Evolutionary conservation across 129 eudicot species (phyloP).

Genomic region (Logfia minima): DNA sequence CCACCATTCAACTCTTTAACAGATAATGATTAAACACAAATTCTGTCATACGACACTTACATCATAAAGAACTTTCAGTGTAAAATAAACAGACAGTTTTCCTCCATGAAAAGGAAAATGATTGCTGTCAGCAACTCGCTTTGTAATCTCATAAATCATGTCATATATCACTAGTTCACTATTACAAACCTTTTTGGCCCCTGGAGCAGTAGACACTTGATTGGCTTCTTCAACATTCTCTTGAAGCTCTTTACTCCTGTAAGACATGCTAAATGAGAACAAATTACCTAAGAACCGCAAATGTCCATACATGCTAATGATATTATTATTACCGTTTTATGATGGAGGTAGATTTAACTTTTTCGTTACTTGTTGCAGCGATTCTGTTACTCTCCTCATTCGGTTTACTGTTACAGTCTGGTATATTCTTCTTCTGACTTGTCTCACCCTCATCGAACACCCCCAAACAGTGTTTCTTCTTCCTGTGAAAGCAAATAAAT

Average conservation of each 20-base stretch:
- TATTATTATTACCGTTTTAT: constrained; percentile 42
- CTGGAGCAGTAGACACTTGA: constrained; percentile 38
- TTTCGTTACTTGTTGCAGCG: constrained; percentile 34
- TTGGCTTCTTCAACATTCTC: constrained; percentile 44
- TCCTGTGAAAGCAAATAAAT: constrained; percentile 38
- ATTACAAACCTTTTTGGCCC: constrained; percentile 61
- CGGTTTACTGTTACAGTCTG: neutral
- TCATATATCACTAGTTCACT: neutral
- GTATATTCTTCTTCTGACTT: constrained; percentile 26
- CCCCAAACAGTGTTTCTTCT: constrained; percentile 48
- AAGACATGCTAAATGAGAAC: constrained; percentile 19
- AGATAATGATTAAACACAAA: neutral
- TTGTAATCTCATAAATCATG: constrained; percentile 18
- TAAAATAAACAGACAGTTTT: neutral
- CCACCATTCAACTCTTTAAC: neutral
- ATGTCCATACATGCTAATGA: constrained; percentile 2
- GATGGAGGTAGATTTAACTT: constrained; percentile 27
- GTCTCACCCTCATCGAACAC: constrained; percentile 30
- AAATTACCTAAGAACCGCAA: neutral
- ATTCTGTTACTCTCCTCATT: constrained; percentile 18
- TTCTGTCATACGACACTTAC: neutral
- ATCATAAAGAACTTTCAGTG: neutral
- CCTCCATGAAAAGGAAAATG: constrained; percentile 5
- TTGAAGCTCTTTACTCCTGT: constrained; percentile 43
- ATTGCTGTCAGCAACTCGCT: neutral